Base-by-base conservation (phyloP, 495 filamentous ascomycete genomes). In the Penicillium nucicola region DNA sequence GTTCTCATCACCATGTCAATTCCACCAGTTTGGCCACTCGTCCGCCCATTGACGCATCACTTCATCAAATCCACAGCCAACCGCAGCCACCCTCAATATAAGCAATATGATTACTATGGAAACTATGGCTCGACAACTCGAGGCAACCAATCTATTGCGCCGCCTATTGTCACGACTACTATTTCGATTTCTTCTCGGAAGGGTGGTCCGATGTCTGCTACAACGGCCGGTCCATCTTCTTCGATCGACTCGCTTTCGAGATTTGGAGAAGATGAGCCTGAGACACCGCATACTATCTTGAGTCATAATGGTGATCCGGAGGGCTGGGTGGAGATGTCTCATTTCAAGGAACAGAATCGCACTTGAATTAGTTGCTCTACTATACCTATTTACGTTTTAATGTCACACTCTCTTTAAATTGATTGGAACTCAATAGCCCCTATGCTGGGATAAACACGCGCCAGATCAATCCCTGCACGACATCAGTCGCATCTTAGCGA, bases 1-100 rank as follows among this genome's bases (percentile, higher is more conserved):
- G 60, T 63, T 8, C 53, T 63, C 11, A 63, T 63, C 40, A 55
- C 56, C 23, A 63, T 63, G 60, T 63, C 60, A 31, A 63, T 63
- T 14, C 60, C 60, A 39, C 60, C 60, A 1, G 60, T 63, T 4
- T 63, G 60, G 60, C 60, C 60, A 7, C 40, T 63, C 13, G 57
- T 63, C 48, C 47, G 60, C 8, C 60, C 60, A n/a, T 57, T 63
- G 19, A 63, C 60, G 0, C n/a, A 45, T 25, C 45, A 41, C n/a
- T 63, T 63, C 51, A 60, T 63, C 57, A 63, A 52, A 40, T 56
- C 56, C 4, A 46, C 42, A 12, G 1, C 10, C 13, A 55, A 48
- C 5, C 43, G 56, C 8, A 57, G 56, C 36, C 45, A 47, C 4
- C 42, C 42, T 1, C 50, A 39, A 18, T 49, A 35, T 41, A 48